These are phyloP conservation scores for Ceratobasidium sp. DNA, from an alignment of 1,284 basidiomycete genomes.

Conservation along the genomic window DNA sequence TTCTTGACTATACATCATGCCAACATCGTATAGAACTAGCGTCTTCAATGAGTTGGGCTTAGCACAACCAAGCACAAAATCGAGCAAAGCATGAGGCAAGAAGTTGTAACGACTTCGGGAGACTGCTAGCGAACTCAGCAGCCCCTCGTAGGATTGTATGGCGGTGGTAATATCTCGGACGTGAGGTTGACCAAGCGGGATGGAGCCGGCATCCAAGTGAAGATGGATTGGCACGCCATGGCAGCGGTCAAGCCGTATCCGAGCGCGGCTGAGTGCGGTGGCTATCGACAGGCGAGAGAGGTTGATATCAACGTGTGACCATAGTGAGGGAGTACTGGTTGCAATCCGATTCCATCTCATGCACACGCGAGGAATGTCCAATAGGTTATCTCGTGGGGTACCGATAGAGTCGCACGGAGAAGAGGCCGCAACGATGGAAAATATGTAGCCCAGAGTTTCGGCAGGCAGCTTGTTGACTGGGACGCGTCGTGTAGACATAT, in stretches of 20 bases:
- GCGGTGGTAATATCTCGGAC: neutral
- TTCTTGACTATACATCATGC: neutral
- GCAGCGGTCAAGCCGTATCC: neutral
- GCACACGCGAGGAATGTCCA: constrained; percentile 1
- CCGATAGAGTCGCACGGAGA: neutral
- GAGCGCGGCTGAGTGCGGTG: neutral
- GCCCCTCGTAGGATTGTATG: neutral
- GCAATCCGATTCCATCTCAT: constrained; percentile 26
- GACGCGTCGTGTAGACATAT: neutral
- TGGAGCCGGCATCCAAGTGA: neutral
- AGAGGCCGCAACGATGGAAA: neutral
- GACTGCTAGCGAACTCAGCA: neutral
- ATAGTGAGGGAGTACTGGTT: constrained; percentile 5
- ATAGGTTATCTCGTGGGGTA: neutral
- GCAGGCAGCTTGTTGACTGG: neutral
- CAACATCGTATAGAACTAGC: neutral
- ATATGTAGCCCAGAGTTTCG: neutral
- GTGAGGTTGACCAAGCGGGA: neutral
- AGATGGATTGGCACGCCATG: neutral
- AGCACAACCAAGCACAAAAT: neutral
- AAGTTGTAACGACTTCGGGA: neutral
- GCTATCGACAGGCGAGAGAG: neutral
- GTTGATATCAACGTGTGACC: constrained; percentile 30
- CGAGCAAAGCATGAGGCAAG: neutral
- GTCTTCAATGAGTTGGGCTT: neutral